phyloP scores from a whole-genome alignment of 208 protist genomes.

The Leishmania tarentolae region DNA sequence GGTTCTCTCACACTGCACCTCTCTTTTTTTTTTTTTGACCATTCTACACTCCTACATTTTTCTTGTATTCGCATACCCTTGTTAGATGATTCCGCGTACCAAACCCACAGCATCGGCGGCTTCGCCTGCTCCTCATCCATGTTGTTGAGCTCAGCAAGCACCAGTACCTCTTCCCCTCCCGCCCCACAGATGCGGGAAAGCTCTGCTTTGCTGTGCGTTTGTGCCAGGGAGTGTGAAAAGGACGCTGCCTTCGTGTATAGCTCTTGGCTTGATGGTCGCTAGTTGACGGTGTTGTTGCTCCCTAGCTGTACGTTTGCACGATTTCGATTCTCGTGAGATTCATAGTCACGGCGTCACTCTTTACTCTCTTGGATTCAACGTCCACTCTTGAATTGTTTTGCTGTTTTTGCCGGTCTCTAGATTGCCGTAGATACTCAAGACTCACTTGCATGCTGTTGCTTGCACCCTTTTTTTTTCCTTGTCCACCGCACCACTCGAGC shows the following conservation, averaged over 20 bases:
- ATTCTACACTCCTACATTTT: neutral
- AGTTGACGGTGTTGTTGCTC: neutral
- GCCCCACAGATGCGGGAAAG: neutral
- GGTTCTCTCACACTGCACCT: neutral
- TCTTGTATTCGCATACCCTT: neutral
- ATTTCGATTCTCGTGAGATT: neutral
- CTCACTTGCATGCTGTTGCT: neutral
- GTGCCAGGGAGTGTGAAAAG: neutral
- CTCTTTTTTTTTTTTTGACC: neutral
- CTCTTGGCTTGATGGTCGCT: neutral
- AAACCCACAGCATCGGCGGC: neutral
- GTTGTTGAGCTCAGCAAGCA: neutral
- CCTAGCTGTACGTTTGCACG: neutral
- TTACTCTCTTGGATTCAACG: neutral
- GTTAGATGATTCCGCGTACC: neutral
- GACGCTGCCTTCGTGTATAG: neutral
- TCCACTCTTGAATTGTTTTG: neutral
- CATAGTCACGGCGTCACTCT: neutral
- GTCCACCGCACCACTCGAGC: neutral
- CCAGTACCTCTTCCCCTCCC: neutral
- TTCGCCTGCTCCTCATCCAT: neutral
- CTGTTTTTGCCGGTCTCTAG: neutral
- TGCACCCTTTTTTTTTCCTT: neutral
- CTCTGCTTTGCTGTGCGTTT: neutral
- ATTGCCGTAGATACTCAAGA: conserved; percentile 2